Base-by-base conservation (phyloP, 2,329 filamentous ascomycete species). In the Alternaria burnsii region DNA sequence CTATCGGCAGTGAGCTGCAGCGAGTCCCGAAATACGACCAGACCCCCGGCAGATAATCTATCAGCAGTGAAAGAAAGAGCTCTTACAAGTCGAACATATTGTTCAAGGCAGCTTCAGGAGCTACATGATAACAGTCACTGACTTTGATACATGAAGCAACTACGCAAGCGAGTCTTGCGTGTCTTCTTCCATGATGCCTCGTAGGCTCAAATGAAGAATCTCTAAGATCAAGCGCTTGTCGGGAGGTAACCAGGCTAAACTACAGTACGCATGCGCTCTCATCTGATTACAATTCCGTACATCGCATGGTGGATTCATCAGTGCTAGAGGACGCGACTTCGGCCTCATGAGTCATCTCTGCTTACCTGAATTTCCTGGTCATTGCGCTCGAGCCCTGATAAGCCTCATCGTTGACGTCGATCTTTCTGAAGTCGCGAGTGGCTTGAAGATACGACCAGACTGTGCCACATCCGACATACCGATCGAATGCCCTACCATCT, bases 1-100 rank as follows among this genome's bases (percentile, higher is more conserved):
- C n/a, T 24, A 11, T 28, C 51, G 56, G 28, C 47, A 36, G 32
- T 50, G 48, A 43, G n/a, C 18, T 52, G 41, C 42, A 22, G 18
- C 18, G 18, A 41, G 11, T 11, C 6, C 38, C 18, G 11, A 11
- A 41, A 42, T 42, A 24, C 20, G 40, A 24, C 11, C 20, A 58
- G 48, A 36, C 43, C 30, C 36, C 20, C 4, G 40, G 40, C 40
- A 42, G 8, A 42, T 7, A 24, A 42, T 24, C 4, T 12, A 42
- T 42, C 3, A 12, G 8, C 16, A 11, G 12, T 12, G 3, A 16
- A 20, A 18, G 40, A 20, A 24, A 5, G 9, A 4, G 20, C 16
- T 24, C 40, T 20, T 42, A 12, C 40, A 42, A 24, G 40, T 24
- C 12, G 20, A 24, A 41, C 38, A 11, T 12, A 41, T 22, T 41